Percentiles rank a stretch among this genome's conserved stretches.
Conservation (phyloP, 2,329 filamentous ascomycete genomes). For the Helotiales sp. region DNA sequence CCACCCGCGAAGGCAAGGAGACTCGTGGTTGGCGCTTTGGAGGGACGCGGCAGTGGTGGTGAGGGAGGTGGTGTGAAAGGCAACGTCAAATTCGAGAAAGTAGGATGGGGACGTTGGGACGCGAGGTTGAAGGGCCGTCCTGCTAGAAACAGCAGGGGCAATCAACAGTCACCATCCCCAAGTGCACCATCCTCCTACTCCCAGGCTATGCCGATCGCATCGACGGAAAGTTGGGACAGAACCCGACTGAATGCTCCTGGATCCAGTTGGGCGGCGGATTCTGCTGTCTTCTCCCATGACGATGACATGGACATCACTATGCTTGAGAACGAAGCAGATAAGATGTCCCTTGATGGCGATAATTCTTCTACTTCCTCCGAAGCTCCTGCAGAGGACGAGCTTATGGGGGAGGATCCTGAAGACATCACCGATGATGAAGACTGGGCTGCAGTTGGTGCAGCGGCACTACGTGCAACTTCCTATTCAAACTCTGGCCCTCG, state of each 20-base stretch:
- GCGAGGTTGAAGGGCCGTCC: constrained; percentile 71
- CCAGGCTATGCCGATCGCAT: constrained; percentile 58
- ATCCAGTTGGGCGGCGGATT: constrained; percentile 68
- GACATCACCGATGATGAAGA: constrained; percentile 95
- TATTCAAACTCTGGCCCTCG: constrained; percentile 58
- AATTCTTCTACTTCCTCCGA: constrained; percentile 76
- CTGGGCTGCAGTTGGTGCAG: constrained; percentile 87
- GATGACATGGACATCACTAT: constrained; percentile 62
- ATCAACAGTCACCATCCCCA: constrained; percentile 44
- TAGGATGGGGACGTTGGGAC: constrained; percentile 96
- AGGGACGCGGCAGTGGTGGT: constrained; percentile 65
- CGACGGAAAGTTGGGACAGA: constrained; percentile 46
- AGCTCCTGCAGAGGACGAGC: constrained; percentile 62
- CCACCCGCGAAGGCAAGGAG: constrained; percentile 86
- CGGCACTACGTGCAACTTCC: constrained; percentile 71
- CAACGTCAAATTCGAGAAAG: constrained; percentile 87
- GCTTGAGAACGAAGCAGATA: constrained; percentile 85
- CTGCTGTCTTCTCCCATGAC: constrained; percentile 74
- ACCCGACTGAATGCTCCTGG: constrained; percentile 50
- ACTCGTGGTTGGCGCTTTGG: constrained; percentile 87
- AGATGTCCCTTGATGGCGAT: constrained; percentile 86
- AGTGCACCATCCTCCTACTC: constrained; percentile 44
- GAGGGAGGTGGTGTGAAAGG: constrained; percentile 63
- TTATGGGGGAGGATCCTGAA: constrained; percentile 71
- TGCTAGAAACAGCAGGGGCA: constrained; percentile 40